Conservation (phyloP, 331 rosid species). For the Quercus phellos region DNA sequence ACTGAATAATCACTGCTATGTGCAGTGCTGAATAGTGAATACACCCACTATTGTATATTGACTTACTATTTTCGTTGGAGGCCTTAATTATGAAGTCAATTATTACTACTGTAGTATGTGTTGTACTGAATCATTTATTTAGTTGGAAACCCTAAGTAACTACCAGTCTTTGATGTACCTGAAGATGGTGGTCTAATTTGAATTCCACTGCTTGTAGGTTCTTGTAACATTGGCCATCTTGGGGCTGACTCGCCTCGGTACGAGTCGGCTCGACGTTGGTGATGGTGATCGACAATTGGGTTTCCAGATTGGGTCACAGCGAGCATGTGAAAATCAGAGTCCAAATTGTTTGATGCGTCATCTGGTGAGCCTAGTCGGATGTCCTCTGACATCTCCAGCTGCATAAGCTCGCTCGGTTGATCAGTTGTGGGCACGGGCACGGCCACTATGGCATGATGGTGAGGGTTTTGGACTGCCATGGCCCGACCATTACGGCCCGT, state of each 20-base stretch:
- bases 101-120: no score
- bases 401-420: constrained; percentile 76
- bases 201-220: neutral
- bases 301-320: constrained; percentile 35
- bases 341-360: constrained; percentile 68
- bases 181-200: constrained; percentile 35
- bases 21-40: no score
- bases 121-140: no score
- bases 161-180: constrained; percentile 32
- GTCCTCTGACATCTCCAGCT: constrained; percentile 73
- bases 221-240: constrained; percentile 39
- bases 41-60: no score
- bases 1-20: no score
- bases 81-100: no score
- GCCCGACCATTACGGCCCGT: constrained; percentile 7
- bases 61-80: no score
- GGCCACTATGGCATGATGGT: neutral
- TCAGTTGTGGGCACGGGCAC: constrained; percentile 12
- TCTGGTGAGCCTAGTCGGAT: constrained; percentile 81
- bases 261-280: constrained; percentile 28
- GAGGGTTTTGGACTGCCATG: neutral
- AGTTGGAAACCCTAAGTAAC: neutral
- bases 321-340: constrained; percentile 57
- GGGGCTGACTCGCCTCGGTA: constrained; percentile 32
- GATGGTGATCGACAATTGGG: neutral